Base-by-base conservation (phyloP, 257 asterid species). In the Cinchona pubescens region DNA sequence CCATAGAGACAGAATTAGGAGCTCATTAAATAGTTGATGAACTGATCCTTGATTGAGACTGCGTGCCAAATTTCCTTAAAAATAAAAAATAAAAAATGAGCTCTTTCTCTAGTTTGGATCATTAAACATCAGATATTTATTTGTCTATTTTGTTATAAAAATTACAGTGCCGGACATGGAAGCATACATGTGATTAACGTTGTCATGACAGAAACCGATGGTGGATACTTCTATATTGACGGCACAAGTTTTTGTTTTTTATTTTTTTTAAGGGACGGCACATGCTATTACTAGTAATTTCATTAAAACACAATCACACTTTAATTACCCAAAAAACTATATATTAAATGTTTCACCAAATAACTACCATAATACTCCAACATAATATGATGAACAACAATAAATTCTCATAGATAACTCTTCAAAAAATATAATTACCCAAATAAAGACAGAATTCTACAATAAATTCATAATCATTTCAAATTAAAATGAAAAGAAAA, bases 131-230 rank as follows among this genome's bases (percentile, higher is more conserved):
- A 49, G 56, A 49, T 16, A 49, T 49, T 0, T 45, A 43, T 42
- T 7, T 42, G 46, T 42, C 46, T 42, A 42, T 42, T 9, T 9
- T 7, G 46, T 5, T 6, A 12, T 42, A 11, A 42, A 5, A 42
- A 5, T 42, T 30, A 11, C 43, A 46, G 8, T 46, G 43, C 66
- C 27, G 19, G 56, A 56, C 55, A 23, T n/a, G 72, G 55, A 76
- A 68, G 69, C 75, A 76, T 18, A 58, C 75, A 68, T 59, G 58
- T 75, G 78, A 30, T 37, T n/a, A 23, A 73, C 32, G 63, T 62
- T 46, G 12, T 40, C 63, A 62, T 45, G 77, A 61, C 77, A 61
- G 70, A n/a, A n/a, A n/a, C n/a, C n/a, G n/a, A n/a, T n/a, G 4
- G 16, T 27, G 69, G 67, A 55, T 37, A 3, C 12, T 72, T 72